Percentiles rank a stretch among this genome's conserved stretches.
These are phyloP conservation scores for Cordyceps fumosorosea DNA, from an alignment of 2,329 filamentous ascomycete genomes.

Conservation along the genomic window DNA sequence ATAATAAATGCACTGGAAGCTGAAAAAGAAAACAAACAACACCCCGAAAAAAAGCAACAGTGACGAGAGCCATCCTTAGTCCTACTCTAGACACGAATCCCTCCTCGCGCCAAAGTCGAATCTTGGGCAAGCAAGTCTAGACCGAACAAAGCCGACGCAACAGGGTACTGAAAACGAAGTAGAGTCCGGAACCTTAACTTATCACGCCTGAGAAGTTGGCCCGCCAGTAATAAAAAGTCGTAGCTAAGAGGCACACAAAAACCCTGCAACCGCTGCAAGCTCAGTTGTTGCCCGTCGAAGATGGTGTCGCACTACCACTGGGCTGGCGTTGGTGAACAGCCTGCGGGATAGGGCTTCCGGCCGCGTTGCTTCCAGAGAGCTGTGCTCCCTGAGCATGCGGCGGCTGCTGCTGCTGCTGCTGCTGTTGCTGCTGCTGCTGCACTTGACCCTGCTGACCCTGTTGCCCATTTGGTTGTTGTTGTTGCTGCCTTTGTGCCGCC, in stretches of 20 bases:
- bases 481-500: conserved; percentile 19
- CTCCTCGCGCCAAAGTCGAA: too few species aligned
- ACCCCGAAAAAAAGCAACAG: too few species aligned
- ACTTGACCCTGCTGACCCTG: conserved; percentile 20
- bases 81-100: too few species aligned
- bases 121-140: not conserved
- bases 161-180: not conserved
- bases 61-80: too few species aligned
- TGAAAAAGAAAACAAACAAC: too few species aligned
- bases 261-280: not conserved
- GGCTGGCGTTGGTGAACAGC: conserved; percentile 26
- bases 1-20: too few species aligned
- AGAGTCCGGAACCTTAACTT: not conserved
- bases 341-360: conserved; percentile 8
- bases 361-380: conserved; percentile 1
- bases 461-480: conserved; percentile 16
- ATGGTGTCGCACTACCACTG: conserved; percentile 34
- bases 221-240: not conserved
- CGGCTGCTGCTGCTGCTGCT: conserved; percentile 14
- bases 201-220: not conserved
- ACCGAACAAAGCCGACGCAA: not conserved
- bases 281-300: conserved; percentile 24
- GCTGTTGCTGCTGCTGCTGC: conserved; percentile 16
- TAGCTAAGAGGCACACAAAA: not conserved
- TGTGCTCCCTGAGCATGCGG: conserved; percentile 8